A percentile compares a stretch with the other conserved stretches of the same genome.
Evolutionary conservation across 495 filamentous ascomycete genomes (phyloP).

Genomic region (Daldinia childiae): DNA sequence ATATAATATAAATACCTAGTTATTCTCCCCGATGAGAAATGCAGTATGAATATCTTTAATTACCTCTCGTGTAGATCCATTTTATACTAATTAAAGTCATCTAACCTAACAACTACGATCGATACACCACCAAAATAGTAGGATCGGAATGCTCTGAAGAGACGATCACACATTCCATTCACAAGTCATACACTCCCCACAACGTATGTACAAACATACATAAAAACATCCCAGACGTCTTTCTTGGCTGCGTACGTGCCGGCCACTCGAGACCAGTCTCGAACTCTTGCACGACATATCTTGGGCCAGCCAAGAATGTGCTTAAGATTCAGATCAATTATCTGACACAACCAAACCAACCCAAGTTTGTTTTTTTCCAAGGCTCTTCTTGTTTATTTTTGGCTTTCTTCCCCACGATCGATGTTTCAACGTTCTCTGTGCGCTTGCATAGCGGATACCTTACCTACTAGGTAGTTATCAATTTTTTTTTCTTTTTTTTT

Average conservation of each 20-base stretch:
- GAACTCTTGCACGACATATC: constrained; percentile 41
- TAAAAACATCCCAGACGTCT: background rate
- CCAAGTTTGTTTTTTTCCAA: constrained; percentile 12
- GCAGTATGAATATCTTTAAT: background rate
- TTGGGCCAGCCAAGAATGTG: constrained; percentile 37
- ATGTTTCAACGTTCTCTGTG: constrained; percentile 28
- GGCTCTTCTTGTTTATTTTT: constrained; percentile 24
- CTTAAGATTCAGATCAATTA: constrained; percentile 24
- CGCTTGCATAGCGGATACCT: no score
- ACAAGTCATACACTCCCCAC: background rate
- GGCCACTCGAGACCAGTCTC: constrained; percentile 2
- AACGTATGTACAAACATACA: background rate
- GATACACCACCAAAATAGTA: no score
- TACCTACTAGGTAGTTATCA: no score
- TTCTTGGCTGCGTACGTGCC: background rate
- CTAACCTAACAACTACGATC: no score
- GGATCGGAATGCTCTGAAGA: background rate
- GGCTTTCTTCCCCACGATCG: constrained; percentile 31
- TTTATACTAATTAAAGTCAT: no score
- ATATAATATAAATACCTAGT: background rate
- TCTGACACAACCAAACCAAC: constrained; percentile 43
- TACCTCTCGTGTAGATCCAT: background rate
- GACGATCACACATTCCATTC: background rate
- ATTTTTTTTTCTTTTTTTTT: no score
- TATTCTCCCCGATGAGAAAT: no score